These are phyloP conservation scores for Asterionellopsis glacialis DNA, from an alignment of 108 stramenopile genomes.

Conservation along the genomic window DNA sequence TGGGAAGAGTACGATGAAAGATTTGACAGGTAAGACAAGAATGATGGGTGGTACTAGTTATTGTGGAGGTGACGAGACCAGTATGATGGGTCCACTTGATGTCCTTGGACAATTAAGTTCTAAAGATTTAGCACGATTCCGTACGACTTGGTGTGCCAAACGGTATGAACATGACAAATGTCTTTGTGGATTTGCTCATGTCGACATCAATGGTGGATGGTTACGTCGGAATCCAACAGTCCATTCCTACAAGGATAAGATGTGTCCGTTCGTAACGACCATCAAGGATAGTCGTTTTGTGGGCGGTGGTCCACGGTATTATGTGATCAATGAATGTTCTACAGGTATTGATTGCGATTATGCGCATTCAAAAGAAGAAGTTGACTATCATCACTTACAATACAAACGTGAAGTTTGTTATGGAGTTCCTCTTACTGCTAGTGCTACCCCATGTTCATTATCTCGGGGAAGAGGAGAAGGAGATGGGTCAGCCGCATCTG, in stretches of 20 bases:
- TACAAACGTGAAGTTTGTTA: conserved; percentile 65
- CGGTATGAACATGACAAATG: conserved; percentile 85
- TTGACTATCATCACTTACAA: conserved; percentile 63
- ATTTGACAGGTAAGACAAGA: not conserved
- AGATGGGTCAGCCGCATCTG: too few species aligned
- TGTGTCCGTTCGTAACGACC: conserved; percentile 53
- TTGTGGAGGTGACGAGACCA: not conserved
- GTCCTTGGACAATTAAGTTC: conserved; percentile 52
- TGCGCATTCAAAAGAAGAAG: conserved; percentile 82
- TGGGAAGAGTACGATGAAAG: conserved; percentile 15
- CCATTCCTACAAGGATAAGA: conserved; percentile 47
- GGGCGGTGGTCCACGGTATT: conserved; percentile 37
- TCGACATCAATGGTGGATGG: conserved; percentile 79
- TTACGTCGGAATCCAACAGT: conserved; percentile 64
- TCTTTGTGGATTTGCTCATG: conserved; percentile 80
- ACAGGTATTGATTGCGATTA: conserved; percentile 46
- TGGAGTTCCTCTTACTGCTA: too few species aligned
- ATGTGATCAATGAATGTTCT: conserved; percentile 59
- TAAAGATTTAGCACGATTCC: conserved; percentile 59
- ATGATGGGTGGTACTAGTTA: too few species aligned
- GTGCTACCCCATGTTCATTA: too few species aligned
- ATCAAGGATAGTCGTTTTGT: conserved; percentile 14
- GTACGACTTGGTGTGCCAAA: conserved; percentile 84
- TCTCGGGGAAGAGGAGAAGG: too few species aligned
- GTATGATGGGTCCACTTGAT: conserved; percentile 13